Evolutionary conservation across 83 land plant genomes (phyloP), one percentile per base, ranked within the genome.

Genomic region (Picea abies): DNA sequence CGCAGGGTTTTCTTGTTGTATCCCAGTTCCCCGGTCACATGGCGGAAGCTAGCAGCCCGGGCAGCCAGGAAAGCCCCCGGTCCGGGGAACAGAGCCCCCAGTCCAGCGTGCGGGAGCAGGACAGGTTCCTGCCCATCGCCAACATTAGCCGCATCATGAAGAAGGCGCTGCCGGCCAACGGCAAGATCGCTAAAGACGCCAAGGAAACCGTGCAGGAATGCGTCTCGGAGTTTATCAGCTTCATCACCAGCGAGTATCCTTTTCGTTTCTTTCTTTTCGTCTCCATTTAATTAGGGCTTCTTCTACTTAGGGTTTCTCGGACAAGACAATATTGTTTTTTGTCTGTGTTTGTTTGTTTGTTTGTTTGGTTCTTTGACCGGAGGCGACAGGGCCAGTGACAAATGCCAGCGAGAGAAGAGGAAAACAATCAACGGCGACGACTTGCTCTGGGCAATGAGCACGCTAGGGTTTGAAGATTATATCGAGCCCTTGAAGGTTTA

Each of bases 371-470:
- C 37, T 25, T 60, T 79, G 32, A 79, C 77, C 22, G 4, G 56
- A 41, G 56, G 15, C 63, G 35, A 1, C 70, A 91, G 92, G 84
- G 92, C 92, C 10, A 91, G 92, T 44, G 92, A 91, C 67, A 91
- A 91, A 80, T 91, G 92, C 26, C 91, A 87, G 87, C 87, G 88
- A 26, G 93, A 91, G 82, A 91, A 91, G 80, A 78, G 93, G 65
- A 91, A 91, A 85, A 91, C 93, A 0, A 91, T 91, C 12, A 91
- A 91, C 82, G 93, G 93, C 0, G 93, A 91, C 65, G 93, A 91
- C 82, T 69, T 91, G 85, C 72, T 91, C 61, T 91, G 91, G 91
- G 93, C 93, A n/a, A 91, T 91, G 91, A 83, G 89, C 20, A 91
- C 93, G 0, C 80, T 89, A 25, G 93, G 93, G 11, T 91, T 91